A percentile compares a stretch with the other conserved stretches of the same genome.
Evolutionary conservation across 345 rosid species (phyloP).

Genomic region (Camelina hispida): DNA sequence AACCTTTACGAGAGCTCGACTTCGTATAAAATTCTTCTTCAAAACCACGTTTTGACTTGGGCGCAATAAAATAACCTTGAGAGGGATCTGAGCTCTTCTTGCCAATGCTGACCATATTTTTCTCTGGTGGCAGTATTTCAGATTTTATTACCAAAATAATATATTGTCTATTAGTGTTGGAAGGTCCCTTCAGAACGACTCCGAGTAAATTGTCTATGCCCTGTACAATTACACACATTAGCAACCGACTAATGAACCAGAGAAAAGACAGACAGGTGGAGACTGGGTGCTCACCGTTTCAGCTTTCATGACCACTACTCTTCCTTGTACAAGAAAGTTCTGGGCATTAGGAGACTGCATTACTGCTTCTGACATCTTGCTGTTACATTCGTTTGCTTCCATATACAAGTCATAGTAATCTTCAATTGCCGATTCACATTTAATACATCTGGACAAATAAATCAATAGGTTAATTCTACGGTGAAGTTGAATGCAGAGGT

Average conservation of each 20-base stretch:
- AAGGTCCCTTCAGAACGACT: constrained; percentile 66
- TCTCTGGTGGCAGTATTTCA: constrained; percentile 55
- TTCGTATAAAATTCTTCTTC: constrained; percentile 64
- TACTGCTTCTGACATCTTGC: constrained; percentile 64
- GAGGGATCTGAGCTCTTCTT: constrained; percentile 57
- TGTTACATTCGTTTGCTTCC: constrained; percentile 58
- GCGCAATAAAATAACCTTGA: constrained; percentile 64
- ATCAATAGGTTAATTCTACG: constrained; percentile 27
- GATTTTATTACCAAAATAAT: constrained; percentile 81
- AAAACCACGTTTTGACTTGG: constrained; percentile 74
- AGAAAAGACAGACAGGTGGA: constrained; percentile 30
- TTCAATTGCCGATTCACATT: constrained; percentile 93
- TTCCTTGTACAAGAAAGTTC: constrained; percentile 62
- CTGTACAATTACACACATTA: constrained; percentile 48
- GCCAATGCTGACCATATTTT: constrained; percentile 56
- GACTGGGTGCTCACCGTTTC: constrained; percentile 60
- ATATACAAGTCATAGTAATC: constrained; percentile 75
- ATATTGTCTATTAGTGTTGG: constrained; percentile 58
- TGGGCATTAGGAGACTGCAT: constrained; percentile 63
- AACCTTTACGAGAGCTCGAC: constrained; percentile 64
- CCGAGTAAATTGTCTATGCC: constrained; percentile 86
- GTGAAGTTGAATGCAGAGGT: constrained; percentile 8
- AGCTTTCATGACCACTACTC: constrained; percentile 87
- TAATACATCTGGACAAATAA: constrained; percentile 69
- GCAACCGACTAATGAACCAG: constrained; percentile 28